A percentile compares a stretch with the other conserved stretches of the same genome.
phyloP scores from a whole-genome alignment of 768 basidiomycete species.

The Fistulinella prunicolor region DNA sequence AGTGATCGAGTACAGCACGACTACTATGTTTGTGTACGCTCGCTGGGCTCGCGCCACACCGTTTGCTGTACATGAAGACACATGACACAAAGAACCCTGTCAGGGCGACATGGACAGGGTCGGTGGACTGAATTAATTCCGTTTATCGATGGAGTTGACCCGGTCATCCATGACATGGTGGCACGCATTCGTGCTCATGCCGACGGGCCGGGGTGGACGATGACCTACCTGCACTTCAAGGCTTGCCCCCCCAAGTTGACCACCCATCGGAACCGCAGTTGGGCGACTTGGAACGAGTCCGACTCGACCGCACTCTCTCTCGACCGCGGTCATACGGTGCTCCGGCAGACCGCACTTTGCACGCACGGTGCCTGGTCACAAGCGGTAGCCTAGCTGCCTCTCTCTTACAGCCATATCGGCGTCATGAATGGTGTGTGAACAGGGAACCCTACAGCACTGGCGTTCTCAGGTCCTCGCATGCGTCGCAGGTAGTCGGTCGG shows the following conservation, averaged over 20 bases:
- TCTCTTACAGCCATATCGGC: no score
- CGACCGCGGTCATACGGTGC: background rate
- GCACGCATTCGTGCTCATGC: slow-evolving; percentile 6
- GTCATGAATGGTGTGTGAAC: no score
- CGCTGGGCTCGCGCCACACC: background rate
- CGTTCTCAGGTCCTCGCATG: no score
- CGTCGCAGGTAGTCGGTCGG: no score
- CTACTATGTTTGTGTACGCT: background rate
- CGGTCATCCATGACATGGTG: background rate
- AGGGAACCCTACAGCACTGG: no score
- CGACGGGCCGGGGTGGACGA: slow-evolving; percentile 11
- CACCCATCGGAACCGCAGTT: slow-evolving; percentile 10
- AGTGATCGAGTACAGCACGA: background rate
- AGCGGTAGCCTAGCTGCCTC: slow-evolving; percentile 5
- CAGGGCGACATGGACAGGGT: slow-evolving; percentile 6
- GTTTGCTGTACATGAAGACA: background rate
- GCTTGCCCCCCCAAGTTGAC: background rate
- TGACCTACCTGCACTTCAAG: no score
- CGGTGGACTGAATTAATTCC: slow-evolving; percentile 17
- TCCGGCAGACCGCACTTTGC: background rate
- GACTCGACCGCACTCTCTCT: slow-evolving; percentile 1
- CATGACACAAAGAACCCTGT: slow-evolving; percentile 10
- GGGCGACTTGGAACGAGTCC: slow-evolving; percentile 5
- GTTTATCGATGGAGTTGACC: slow-evolving; percentile 4
- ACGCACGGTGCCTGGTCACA: background rate